Conservation (phyloP, 2,329 filamentous ascomycete genomes). For the Colletotrichum brevisporum region DNA sequence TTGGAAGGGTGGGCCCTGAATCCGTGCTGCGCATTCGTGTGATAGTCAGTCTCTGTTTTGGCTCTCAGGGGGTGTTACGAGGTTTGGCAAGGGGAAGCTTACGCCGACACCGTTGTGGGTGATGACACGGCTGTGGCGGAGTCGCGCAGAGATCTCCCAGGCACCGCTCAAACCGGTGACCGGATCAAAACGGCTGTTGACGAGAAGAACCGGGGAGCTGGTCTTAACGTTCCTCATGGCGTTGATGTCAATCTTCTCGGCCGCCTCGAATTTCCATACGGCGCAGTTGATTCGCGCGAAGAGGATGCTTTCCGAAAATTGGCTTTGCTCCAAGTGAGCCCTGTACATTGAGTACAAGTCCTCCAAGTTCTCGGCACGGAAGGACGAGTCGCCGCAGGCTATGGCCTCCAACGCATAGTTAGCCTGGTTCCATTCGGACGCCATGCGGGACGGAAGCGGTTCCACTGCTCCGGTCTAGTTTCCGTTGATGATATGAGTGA, state of each 20-base stretch:
- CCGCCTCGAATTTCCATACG: not conserved
- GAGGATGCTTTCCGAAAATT: not conserved
- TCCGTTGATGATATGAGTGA: not conserved
- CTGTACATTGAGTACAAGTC: constrained; percentile 13
- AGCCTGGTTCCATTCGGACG: not conserved
- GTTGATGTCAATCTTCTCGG: constrained; percentile 9
- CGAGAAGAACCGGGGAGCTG: not conserved
- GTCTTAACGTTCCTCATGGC: constrained; percentile 1
- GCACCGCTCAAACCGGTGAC: not conserved
- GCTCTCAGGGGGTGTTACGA: too few relatives aligned
- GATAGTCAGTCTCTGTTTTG: not conserved
- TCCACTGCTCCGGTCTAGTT: not conserved
- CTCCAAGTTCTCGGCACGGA: not conserved
- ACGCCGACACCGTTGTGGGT: constrained; percentile 4
- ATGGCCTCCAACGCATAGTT: not conserved
- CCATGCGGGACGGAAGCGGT: not conserved
- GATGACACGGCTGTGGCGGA: constrained; percentile 1
- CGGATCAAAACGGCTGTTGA: constrained; percentile 6
- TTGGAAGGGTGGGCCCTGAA: not conserved
- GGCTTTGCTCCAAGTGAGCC: not conserved
- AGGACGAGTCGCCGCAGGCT: constrained; percentile 10
- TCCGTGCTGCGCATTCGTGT: not conserved
- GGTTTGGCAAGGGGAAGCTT: not conserved
- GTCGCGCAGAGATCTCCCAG: constrained; percentile 1
- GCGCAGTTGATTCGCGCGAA: not conserved